A percentile compares a stretch with the other conserved stretches of the same genome.
Evolutionary conservation across 495 filamentous ascomycete genomes (phyloP).

Genomic region (Hyaloscypha variabilis): DNA sequence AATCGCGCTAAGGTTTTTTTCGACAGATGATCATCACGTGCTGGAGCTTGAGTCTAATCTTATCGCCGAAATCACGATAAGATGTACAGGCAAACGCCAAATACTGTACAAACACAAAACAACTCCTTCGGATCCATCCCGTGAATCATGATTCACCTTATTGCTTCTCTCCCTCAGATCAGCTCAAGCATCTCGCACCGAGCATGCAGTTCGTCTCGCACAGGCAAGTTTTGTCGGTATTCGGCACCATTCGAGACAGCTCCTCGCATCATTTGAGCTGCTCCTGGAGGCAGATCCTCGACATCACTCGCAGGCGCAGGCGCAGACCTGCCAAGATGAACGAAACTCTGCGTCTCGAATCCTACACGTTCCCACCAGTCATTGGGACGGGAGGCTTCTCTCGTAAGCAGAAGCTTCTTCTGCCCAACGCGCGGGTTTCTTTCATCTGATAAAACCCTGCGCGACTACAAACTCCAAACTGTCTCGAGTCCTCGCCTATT

Average conservation of each 20-base stretch:
- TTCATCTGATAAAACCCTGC: conserved; percentile 14
- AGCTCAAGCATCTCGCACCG: conserved; percentile 3
- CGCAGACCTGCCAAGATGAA: neutral
- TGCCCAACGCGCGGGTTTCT: neutral
- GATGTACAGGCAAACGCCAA: neutral
- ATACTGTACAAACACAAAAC: neutral
- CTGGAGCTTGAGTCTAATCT: neutral
- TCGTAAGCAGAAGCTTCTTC: neutral
- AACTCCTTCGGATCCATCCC: neutral
- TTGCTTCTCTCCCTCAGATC: neutral
- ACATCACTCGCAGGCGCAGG: neutral
- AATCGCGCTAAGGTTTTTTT: conserved; percentile 13
- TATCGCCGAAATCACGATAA: neutral
- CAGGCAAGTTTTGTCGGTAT: neutral
- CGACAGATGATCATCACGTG: conserved; percentile 10
- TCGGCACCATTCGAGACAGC: conserved; percentile 5
- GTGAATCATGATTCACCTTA: neutral
- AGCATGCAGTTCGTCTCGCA: conserved; percentile 1
- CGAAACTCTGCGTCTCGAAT: neutral
- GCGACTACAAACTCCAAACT: neutral
- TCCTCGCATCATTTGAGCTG: neutral
- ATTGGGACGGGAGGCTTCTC: neutral
- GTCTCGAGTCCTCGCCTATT: conserved; percentile 8
- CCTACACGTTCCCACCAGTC: neutral
- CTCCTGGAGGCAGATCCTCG: conserved; percentile 8